These are phyloP conservation scores for Pichia heedii DNA, from an alignment of 805 yeast species.

Conservation along the genomic window DNA sequence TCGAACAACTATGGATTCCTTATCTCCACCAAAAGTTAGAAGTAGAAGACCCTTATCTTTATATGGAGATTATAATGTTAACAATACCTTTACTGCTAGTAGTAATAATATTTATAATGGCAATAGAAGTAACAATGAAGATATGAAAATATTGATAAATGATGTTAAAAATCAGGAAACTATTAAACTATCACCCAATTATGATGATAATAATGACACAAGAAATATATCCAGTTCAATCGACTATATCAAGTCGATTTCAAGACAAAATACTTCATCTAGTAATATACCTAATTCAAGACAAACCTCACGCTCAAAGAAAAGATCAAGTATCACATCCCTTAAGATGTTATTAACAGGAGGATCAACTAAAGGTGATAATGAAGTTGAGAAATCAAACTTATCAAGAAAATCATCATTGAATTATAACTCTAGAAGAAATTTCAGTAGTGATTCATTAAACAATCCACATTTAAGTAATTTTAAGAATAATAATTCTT, in stretches of 20 bases:
- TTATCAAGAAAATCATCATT: slow-evolving; percentile 3
- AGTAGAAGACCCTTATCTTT: slow-evolving; percentile 7
- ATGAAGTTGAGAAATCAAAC: slow-evolving; percentile 11
- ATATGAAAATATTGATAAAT: slow-evolving; percentile 7
- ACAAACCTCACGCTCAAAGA: slow-evolving; percentile 15
- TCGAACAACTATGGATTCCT: background rate
- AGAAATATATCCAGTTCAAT: slow-evolving; percentile 28
- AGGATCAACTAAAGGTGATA: slow-evolving; percentile 17
- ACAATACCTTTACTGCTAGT: too few relatives aligned
- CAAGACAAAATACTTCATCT: slow-evolving; percentile 25
- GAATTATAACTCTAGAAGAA: slow-evolving; percentile 6
- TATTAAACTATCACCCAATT: slow-evolving; percentile 24
- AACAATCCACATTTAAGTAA: slow-evolving; percentile 9
- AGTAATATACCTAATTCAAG: slow-evolving; percentile 6
- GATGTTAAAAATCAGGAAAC: slow-evolving; percentile 25
- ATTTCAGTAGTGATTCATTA: slow-evolving; percentile 18
- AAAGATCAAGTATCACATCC: slow-evolving; percentile 29
- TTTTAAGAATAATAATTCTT: background rate
- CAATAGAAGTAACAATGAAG: slow-evolving; percentile 2
- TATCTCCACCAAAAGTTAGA: slow-evolving; percentile 3
- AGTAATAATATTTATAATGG: too few relatives aligned
- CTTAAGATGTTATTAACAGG: slow-evolving; percentile 29
- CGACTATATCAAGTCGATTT: slow-evolving; percentile 30
- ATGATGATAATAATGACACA: slow-evolving; percentile 12
- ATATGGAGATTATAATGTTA: too few relatives aligned